Evolutionary conservation across 331 rosid genomes (phyloP).

Genomic region (Phaseolus coccineus): DNA sequence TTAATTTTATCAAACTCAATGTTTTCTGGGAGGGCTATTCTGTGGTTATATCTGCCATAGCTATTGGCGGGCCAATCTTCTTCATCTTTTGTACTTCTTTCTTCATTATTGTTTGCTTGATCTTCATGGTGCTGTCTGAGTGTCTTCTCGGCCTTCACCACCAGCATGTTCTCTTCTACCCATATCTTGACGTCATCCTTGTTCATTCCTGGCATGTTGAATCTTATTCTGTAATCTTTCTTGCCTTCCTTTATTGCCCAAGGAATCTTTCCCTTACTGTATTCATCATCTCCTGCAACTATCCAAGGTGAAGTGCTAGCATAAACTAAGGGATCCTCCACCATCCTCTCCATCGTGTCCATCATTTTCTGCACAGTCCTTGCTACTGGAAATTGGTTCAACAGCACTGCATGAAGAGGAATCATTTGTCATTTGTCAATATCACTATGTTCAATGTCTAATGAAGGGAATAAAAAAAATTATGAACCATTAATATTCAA

Average conservation of each 20-base stretch:
- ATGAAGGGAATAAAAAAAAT: neutral
- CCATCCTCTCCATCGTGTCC: slow-evolving; percentile 50
- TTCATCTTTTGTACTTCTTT: neutral
- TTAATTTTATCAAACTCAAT: slow-evolving; percentile 48
- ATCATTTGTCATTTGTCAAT: slow-evolving; percentile 11
- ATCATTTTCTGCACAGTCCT: slow-evolving; percentile 49
- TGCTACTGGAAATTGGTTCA: slow-evolving; percentile 50
- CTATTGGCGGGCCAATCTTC: slow-evolving; percentile 45
- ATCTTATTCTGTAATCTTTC: slow-evolving; percentile 44
- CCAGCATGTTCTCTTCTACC: slow-evolving; percentile 49
- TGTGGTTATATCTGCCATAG: slow-evolving; percentile 46
- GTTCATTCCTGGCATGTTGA: slow-evolving; percentile 50
- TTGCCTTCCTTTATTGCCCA: slow-evolving; percentile 51
- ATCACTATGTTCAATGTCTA: neutral
- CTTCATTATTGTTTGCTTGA: slow-evolving; percentile 31
- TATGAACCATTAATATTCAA: neutral
- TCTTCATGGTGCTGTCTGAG: slow-evolving; percentile 24
- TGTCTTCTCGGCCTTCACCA: slow-evolving; percentile 48
- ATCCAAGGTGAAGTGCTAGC: slow-evolving; percentile 33
- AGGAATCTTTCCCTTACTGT: slow-evolving; percentile 36
- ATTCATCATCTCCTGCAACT: slow-evolving; percentile 41
- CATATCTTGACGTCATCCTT: slow-evolving; percentile 51
- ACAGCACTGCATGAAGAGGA: slow-evolving; percentile 27
- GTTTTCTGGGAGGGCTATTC: slow-evolving; percentile 44
- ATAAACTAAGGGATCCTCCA: slow-evolving; percentile 36